phyloP scores from a whole-genome alignment of 306 rosid genomes.

The Castanea crenata region DNA sequence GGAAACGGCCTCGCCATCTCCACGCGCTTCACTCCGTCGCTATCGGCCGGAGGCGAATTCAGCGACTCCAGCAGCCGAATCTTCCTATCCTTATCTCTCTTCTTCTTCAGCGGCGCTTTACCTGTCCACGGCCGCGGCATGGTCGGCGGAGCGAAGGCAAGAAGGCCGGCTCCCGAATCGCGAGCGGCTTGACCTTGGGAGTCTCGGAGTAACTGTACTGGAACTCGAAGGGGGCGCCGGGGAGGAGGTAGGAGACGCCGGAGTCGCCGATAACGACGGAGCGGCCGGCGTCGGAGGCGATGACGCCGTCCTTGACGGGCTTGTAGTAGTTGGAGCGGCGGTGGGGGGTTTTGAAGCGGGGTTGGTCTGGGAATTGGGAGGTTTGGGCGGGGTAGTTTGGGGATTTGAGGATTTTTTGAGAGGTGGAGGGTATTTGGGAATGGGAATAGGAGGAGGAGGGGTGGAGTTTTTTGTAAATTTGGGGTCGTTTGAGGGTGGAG shows the following conservation, averaged over 20 bases:
- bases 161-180: conserved; percentile 89
- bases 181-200: conserved; percentile 82
- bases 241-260: conserved; percentile 81
- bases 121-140: conserved; percentile 99
- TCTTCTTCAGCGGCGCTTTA: conserved; percentile 86
- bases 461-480: conserved; percentile 23
- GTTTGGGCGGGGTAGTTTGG: neutral
- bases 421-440: conserved; percentile 53
- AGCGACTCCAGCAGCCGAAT: conserved; percentile 68
- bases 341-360: conserved; percentile 68
- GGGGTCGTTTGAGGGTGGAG: conserved; percentile 48
- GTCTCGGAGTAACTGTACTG: conserved; percentile 92
- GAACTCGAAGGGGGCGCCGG: conserved; percentile 94
- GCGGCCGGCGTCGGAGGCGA: conserved; percentile 63
- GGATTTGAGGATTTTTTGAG: conserved; percentile 28
- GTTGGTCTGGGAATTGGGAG: conserved; percentile 24
- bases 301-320: conserved; percentile 53
- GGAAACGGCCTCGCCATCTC: conserved; percentile 73
- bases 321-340: conserved; percentile 70
- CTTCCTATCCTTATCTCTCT: conserved; percentile 64
- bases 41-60: conserved; percentile 47
- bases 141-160: conserved; percentile 75
- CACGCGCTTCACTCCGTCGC: conserved; percentile 54
- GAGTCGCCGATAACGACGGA: conserved; percentile 77
- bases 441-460: conserved; percentile 36